These are phyloP conservation scores for Aspergillus indologenus DNA, from an alignment of 495 filamentous ascomycete species.

Conservation along the genomic window DNA sequence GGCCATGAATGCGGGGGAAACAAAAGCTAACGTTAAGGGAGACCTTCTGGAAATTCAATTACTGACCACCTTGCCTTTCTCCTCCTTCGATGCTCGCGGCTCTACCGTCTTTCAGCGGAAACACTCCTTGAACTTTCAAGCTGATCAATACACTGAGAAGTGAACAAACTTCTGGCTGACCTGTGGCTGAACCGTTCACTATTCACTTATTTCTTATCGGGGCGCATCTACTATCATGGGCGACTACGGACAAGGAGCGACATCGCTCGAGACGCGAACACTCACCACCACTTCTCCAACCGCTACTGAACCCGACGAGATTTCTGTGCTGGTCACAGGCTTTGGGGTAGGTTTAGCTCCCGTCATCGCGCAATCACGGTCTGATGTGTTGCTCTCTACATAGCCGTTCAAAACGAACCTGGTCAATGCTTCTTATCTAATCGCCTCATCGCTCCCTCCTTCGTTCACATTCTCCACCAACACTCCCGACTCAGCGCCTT, in stretches of 20 bases:
- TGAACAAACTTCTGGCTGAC: too few relatives aligned
- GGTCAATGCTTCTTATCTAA: constrained; percentile 71
- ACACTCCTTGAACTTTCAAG: too few relatives aligned
- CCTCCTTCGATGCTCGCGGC: not conserved
- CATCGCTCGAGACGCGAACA: constrained; percentile 15
- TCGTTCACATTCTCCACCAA: constrained; percentile 28
- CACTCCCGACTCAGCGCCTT: constrained; percentile 26
- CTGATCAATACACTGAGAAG: too few relatives aligned
- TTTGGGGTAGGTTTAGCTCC: constrained; percentile 57
- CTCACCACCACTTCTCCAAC: constrained; percentile 17
- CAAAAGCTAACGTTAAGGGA: not conserved
- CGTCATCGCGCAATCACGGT: not conserved
- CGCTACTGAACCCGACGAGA: constrained; percentile 34
- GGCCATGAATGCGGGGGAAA: not conserved
- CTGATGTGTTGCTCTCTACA: constrained; percentile 5
- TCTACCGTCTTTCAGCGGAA: too few relatives aligned
- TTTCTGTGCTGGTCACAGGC: constrained; percentile 69
- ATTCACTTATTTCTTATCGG: too few relatives aligned
- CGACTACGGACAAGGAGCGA: constrained; percentile 33
- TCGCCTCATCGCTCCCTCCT: constrained; percentile 51
- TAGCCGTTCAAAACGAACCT: constrained; percentile 67
- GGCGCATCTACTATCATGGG: constrained; percentile 29
- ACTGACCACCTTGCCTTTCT: not conserved
- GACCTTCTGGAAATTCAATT: not conserved
- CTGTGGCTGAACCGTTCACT: too few relatives aligned